phyloP scores from a whole-genome alignment of 495 filamentous ascomycete species.

The Aspergillus ellipticus region DNA sequence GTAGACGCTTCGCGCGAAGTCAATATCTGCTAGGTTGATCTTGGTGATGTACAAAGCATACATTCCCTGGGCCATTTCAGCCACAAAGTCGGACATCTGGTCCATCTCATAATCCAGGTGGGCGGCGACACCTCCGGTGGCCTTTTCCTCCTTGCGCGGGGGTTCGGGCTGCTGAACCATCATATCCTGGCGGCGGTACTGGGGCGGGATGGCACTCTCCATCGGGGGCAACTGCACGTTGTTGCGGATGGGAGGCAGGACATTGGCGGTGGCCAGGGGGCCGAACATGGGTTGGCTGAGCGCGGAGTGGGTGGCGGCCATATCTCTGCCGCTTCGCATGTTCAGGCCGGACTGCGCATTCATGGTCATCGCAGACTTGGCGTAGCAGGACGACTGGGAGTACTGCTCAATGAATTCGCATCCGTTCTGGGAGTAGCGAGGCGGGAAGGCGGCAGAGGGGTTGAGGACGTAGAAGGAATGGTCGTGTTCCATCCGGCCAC shows the following conservation, averaged over 20 bases:
- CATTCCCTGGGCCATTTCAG: slow-evolving; percentile 84
- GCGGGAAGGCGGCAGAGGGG: slow-evolving; percentile 38
- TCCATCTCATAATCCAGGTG: slow-evolving; percentile 99
- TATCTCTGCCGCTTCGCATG: slow-evolving; percentile 33
- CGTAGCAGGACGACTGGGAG: slow-evolving; percentile 42
- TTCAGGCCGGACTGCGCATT: slow-evolving; percentile 29
- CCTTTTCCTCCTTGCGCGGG: slow-evolving; percentile 50
- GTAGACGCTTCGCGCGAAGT: slow-evolving; percentile 72
- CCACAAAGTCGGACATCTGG: slow-evolving; percentile 95
- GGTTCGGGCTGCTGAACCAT: slow-evolving; percentile 33
- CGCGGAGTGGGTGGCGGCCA: slow-evolving; percentile 22
- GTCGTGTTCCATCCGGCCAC: slow-evolving; percentile 40
- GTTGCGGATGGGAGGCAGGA: slow-evolving; percentile 41
- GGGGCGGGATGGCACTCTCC: slow-evolving; percentile 39
- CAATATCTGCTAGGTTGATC: slow-evolving; percentile 66
- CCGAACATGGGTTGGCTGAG: slow-evolving; percentile 39
- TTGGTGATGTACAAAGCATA: slow-evolving; percentile 61
- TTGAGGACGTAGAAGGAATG: slow-evolving; percentile 39
- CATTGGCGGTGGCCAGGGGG: slow-evolving; percentile 30
- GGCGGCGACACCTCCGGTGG: slow-evolving; percentile 84
- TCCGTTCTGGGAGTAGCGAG: slow-evolving; percentile 45
- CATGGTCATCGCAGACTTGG: slow-evolving; percentile 41
- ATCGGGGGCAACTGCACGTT: slow-evolving; percentile 44
- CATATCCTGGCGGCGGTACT: slow-evolving; percentile 44
- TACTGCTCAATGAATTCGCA: slow-evolving; percentile 51